Conservation (phyloP, 1,284 basidiomycete genomes). For the Cystobasidium pallidum region DNA sequence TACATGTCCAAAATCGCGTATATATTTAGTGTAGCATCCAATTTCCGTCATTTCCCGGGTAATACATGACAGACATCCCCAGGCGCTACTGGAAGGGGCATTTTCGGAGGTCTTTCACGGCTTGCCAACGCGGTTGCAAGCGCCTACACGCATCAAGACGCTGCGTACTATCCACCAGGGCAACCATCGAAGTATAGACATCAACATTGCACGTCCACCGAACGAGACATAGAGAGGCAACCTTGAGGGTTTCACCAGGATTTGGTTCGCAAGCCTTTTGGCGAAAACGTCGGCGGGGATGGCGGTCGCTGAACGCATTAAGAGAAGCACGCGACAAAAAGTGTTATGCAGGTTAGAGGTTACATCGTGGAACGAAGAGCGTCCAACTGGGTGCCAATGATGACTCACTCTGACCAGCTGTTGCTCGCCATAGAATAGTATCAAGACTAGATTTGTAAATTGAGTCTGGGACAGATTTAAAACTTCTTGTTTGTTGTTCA, state of each 20-base stretch:
- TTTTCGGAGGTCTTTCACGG: no score
- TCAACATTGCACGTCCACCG: slow-evolving; percentile 6
- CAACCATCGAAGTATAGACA: slow-evolving; percentile 33
- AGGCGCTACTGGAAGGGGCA: no score
- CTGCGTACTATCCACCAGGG: slow-evolving; percentile 22
- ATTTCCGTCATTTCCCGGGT: no score
- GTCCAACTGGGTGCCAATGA: no score
- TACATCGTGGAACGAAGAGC: no score
- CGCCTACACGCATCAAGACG: slow-evolving; percentile 19
- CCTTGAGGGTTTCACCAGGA: neutral
- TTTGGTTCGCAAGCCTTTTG: neutral
- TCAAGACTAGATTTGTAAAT: slow-evolving; percentile 13
- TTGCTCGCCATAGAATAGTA: slow-evolving; percentile 28
- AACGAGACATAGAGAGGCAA: slow-evolving; percentile 13
- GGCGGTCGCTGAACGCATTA: neutral
- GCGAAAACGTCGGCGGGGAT: slow-evolving; percentile 32
- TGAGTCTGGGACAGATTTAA: neutral
- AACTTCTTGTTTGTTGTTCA: slow-evolving; percentile 32
- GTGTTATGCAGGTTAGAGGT: neutral
- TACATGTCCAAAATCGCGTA: no score
- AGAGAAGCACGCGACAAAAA: neutral
- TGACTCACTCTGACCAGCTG: slow-evolving; percentile 30
- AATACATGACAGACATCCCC: no score
- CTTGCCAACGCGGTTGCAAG: slow-evolving; percentile 21
- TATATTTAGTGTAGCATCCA: no score